These are phyloP conservation scores for Amyloporia xantha DNA, from an alignment of 768 basidiomycete genomes.

Conservation along the genomic window DNA sequence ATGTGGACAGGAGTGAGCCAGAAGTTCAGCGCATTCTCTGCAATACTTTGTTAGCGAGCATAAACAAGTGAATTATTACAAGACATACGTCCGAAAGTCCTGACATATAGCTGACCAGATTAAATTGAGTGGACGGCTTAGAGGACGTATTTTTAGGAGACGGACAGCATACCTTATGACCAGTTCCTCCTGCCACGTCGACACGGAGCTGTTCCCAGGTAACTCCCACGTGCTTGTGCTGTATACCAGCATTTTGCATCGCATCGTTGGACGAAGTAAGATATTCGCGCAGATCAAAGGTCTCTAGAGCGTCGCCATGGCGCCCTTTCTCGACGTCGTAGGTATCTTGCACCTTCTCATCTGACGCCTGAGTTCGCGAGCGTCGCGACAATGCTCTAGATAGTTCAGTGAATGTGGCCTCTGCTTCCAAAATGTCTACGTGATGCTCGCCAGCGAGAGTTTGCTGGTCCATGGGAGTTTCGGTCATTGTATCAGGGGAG, in stretches of 20 bases:
- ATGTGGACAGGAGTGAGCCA: slow-evolving; percentile 45
- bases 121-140: neutral
- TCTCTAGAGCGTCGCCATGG: slow-evolving; percentile 26
- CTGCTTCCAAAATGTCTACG: slow-evolving; percentile 45
- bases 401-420: slow-evolving; percentile 50
- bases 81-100: slow-evolving; percentile 53
- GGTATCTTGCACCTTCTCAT: slow-evolving; percentile 22
- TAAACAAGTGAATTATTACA: too few species aligned
- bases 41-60: neutral
- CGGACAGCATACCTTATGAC: slow-evolving; percentile 42
- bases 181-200: slow-evolving; percentile 46
- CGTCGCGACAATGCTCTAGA: slow-evolving; percentile 28
- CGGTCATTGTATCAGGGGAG: slow-evolving; percentile 17
- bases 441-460: slow-evolving; percentile 24
- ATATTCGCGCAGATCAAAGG: slow-evolving; percentile 64
- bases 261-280: slow-evolving; percentile 62
- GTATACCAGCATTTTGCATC: slow-evolving; percentile 56
- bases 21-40: slow-evolving; percentile 49
- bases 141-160: too few species aligned
- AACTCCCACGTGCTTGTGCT: slow-evolving; percentile 71
- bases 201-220: slow-evolving; percentile 69
- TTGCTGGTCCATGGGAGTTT: slow-evolving; percentile 22
- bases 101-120: slow-evolving; percentile 49
- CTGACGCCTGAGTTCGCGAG: neutral
- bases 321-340: slow-evolving; percentile 40